Base-by-base conservation (phyloP, 257 asterid species). In the Solanum bulbocastanum region DNA sequence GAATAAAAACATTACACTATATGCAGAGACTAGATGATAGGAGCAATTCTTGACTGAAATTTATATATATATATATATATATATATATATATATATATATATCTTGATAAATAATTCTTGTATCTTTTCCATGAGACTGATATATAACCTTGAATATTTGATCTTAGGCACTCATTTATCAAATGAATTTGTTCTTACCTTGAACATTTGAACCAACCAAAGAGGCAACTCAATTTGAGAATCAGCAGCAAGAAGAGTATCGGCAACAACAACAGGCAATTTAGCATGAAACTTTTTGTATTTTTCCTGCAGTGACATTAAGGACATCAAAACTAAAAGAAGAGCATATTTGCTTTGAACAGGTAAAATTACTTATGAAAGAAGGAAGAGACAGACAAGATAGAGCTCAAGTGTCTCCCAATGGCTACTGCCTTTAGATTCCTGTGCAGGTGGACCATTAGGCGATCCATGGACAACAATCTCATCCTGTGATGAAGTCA, bases 321-420 rank as follows among this genome's bases (percentile, higher is more conserved):
- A 15, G 20, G 44, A 82, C 58, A 86, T 79, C 84, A 86, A 84
- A 44, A 66, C 16, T 30, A 79, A 85, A 30, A 56, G 27, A 84
- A 32, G 10, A 10, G 71, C 1, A 3, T 32, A 52, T 3, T 49
- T 20, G 32, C 68, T 82, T 52, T 82, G 36, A 49, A 82, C 32
- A 30, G 42, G n/a, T 32, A 82, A 32, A 82, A 49, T 46, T 81
- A 81, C 16, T 18, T 20, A 49, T 10, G 44, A 20, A 82, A 32
- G 71, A 49, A 82, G 42, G 86, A 82, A 90, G 90, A 60, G 87
- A 94, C 99, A 44, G 33, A 96, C 99, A 87, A 97, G 98, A 92
- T 95, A 97, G 92, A 91, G 92, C 92, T 97, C 98, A 86, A 97
- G 98, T 58, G 95, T 93, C 92, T 92, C 98, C 99, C 98, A 97